These are phyloP conservation scores for Penicillium sp. DNA, from an alignment of 2,329 filamentous ascomycete genomes.

Conservation along the genomic window DNA sequence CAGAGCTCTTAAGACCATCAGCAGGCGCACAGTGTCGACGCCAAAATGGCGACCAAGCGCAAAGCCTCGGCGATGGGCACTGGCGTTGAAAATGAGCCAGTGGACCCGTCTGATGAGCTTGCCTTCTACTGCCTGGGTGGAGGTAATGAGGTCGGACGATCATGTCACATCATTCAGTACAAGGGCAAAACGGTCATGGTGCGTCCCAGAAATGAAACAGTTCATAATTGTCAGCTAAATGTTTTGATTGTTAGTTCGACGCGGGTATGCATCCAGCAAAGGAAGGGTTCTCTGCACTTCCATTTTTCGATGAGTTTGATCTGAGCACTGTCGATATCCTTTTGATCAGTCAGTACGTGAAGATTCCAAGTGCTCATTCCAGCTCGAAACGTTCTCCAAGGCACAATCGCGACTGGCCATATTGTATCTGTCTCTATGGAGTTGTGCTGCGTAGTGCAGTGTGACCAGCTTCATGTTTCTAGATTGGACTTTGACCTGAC, in stretches of 20 bases:
- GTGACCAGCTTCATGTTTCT: too few species aligned
- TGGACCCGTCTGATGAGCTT: conserved; percentile 89
- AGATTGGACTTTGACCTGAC: too few species aligned
- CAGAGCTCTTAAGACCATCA: neutral
- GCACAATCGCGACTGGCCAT: too few species aligned
- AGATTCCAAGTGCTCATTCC: conserved; percentile 13
- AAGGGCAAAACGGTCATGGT: conserved; percentile 99
- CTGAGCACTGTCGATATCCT: conserved; percentile 95
- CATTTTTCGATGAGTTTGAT: conserved; percentile 98
- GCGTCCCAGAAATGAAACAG: conserved; percentile 26
- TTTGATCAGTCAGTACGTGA: conserved; percentile 95
- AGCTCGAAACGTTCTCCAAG: too few species aligned
- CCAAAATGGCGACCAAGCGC: conserved; percentile 81
- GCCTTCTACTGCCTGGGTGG: conserved; percentile 91
- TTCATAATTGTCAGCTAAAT: conserved; percentile 5
- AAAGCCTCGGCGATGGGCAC: conserved; percentile 73
- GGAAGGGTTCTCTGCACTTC: conserved; percentile 84
- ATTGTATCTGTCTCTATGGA: too few species aligned
- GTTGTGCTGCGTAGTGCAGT: too few species aligned
- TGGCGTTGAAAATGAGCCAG: conserved; percentile 66
- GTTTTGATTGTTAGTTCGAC: conserved; percentile 64
- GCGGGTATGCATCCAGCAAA: conserved; percentile 96
- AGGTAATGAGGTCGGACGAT: conserved; percentile 93
- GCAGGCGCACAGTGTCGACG: neutral
- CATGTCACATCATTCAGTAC: conserved; percentile 97